phyloP scores from a whole-genome alignment of 805 yeast species.

The Sugiyamaella americana region DNA sequence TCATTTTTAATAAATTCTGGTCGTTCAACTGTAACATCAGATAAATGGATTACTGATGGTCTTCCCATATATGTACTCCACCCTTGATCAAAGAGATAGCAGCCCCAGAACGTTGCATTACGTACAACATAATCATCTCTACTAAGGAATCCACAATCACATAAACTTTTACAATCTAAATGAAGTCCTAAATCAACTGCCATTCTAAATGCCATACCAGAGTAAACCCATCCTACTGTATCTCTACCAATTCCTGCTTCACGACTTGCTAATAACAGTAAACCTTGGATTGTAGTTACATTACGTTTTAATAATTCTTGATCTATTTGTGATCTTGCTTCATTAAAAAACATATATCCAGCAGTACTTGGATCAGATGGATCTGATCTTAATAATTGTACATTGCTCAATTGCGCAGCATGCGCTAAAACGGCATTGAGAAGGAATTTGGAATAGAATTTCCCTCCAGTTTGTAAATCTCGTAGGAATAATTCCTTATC shows the following conservation, averaged over 20 bases:
- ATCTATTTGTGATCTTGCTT: constrained; percentile 16
- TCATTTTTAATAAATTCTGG: constrained; percentile 13
- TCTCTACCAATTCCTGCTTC: constrained; percentile 20
- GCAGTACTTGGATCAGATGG: constrained; percentile 16
- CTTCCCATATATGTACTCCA: constrained; percentile 21
- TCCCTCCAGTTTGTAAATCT: constrained; percentile 15
- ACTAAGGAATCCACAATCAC: constrained; percentile 13
- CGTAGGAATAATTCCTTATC: constrained; percentile 17
- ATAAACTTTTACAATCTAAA: constrained; percentile 15
- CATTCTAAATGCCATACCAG: constrained; percentile 22
- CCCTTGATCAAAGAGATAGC: constrained; percentile 19
- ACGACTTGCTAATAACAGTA: constrained; percentile 16
- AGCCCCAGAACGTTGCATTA: constrained; percentile 21
- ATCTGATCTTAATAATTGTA: constrained; percentile 14
- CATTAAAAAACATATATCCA: constrained; percentile 18
- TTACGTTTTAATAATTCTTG: constrained; percentile 13
- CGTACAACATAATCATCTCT: constrained; percentile 16
- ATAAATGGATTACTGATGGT: constrained; percentile 16
- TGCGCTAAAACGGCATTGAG: constrained; percentile 18
- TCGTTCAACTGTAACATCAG: constrained; percentile 14
- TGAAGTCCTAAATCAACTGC: constrained; percentile 21
- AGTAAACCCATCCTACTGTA: constrained; percentile 21
- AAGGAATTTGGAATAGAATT: constrained; percentile 17
- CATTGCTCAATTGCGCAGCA: constrained; percentile 17
- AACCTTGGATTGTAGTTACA: constrained; percentile 19